A percentile compares a stretch with the other conserved stretches of the same genome.
These are phyloP conservation scores for Tanacetum coccineum DNA, from an alignment of 129 eudicot genomes.

Conservation along the genomic window DNA sequence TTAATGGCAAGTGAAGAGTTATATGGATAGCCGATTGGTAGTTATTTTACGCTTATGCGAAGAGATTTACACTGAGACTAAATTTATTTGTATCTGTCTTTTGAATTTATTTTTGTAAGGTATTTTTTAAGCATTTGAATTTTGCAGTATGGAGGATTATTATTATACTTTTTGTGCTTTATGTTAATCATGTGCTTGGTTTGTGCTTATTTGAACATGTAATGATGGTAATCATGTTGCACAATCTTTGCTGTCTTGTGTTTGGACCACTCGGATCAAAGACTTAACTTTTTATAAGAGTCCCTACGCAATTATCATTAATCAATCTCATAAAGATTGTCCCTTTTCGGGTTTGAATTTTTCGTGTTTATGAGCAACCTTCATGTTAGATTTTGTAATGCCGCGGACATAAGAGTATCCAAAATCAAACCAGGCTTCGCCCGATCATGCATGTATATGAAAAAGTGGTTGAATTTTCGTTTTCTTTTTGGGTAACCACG, in stretches of 20 bases:
- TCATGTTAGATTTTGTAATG: too few species aligned
- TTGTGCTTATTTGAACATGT: background rate
- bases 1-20: slow-evolving; percentile 29
- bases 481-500: background rate
- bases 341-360: background rate
- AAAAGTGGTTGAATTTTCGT: too few species aligned
- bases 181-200: slow-evolving; percentile 15
- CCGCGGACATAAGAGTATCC: too few species aligned
- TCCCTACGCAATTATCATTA: slow-evolving; percentile 18
- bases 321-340: background rate
- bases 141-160: slow-evolving; percentile 14
- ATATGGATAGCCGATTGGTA: slow-evolving; percentile 22
- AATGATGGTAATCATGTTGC: slow-evolving; percentile 10
- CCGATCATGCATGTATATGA: too few species aligned
- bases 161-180: slow-evolving; percentile 9
- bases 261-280: slow-evolving; percentile 5
- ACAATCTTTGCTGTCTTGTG: slow-evolving; percentile 8
- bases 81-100: slow-evolving; percentile 7
- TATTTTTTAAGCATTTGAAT: slow-evolving; percentile 15
- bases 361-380: background rate
- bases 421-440: too few species aligned
- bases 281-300: slow-evolving; percentile 6
- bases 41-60: slow-evolving; percentile 10
- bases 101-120: slow-evolving; percentile 15
- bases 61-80: slow-evolving; percentile 15